Conservation (phyloP, 345 rosid genomes). For the Salix brachista region DNA sequence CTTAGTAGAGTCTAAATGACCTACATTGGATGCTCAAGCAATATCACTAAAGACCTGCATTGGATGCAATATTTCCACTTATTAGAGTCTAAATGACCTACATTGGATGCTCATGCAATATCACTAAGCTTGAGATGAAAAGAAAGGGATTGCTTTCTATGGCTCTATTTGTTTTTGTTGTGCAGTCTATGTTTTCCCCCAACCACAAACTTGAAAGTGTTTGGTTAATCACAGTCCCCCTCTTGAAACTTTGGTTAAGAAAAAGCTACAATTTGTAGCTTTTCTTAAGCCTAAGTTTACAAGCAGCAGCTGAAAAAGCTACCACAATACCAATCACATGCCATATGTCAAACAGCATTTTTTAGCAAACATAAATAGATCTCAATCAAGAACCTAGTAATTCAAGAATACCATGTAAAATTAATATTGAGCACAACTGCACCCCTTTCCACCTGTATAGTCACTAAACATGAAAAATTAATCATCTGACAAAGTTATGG, state of each 20-base stretch:
- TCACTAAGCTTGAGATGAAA: background rate
- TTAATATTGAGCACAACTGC: background rate
- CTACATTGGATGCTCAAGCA: background rate
- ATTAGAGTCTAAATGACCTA: background rate
- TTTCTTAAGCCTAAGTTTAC: too few relatives aligned
- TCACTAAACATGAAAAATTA: background rate
- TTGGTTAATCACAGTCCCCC: too few relatives aligned
- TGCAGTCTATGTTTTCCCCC: too few relatives aligned
- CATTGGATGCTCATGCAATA: background rate
- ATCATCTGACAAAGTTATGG: background rate
- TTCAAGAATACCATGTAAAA: background rate
- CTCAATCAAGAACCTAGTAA: background rate
- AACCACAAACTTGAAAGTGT: too few relatives aligned
- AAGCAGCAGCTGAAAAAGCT: too few relatives aligned
- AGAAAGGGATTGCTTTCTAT: background rate
- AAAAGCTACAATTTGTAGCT: too few relatives aligned
- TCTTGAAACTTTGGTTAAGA: too few relatives aligned
- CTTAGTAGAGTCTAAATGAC: background rate
- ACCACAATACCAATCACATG: too few relatives aligned
- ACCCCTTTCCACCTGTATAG: background rate
- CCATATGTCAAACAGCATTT: background rate
- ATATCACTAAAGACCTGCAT: background rate
- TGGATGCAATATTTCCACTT: background rate
- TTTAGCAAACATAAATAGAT: background rate
- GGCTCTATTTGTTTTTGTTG: too few relatives aligned